Evolutionary conservation across 768 basidiomycete genomes (phyloP), one percentile per base, ranked within the genome.

Genomic region (Mycena pura): DNA sequence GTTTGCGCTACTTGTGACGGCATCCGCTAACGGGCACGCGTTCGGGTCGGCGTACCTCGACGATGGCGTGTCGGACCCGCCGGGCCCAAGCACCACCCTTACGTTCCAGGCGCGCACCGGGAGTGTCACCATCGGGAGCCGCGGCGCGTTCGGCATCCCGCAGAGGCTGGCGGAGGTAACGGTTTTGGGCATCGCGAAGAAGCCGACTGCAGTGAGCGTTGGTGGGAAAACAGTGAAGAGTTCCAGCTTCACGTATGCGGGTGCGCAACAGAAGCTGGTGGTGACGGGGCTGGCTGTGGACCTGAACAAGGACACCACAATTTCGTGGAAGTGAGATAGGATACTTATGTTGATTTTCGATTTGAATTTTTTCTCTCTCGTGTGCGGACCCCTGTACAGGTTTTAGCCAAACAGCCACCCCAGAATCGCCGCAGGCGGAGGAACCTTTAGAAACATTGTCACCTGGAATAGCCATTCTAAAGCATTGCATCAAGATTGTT

Each of bases 21-120:
- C 84, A 48, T 76, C 80, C 22, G 65, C 66, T 11, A 72, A 75
- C 32, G 84, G 85, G 0, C 57, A 69, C 6, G 89, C 90, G 0
- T 80, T 77, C 41, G 91, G 90, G 0, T 73, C 78, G 21, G 84
- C 86, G 0, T 89, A 87, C 69, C 65, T 92, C n/a, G 91, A 92
- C 69, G 91, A 92, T 66, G 91, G 91, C 11, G 78, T 85, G 34
- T 85, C 79, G 66, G 69, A 80, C 58, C 85, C 85, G 21, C 85
- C 86, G n/a, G 82, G 82, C 17, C 78, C 81, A 6, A 82, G 75
- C 69, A 81, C 78, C 54, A 81, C 68, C 5, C 67, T 91, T 52
- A 78, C 66, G 1, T 83, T 90, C 69, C 51, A 62, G 0, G 82
- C 78, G 14, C 55, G 62, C 4, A 63, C 65, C 10, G 71, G 76